Evolutionary conservation across 2,329 filamentous ascomycete genomes (phyloP).

Genomic region (Basipetospora chlamydospora): DNA sequence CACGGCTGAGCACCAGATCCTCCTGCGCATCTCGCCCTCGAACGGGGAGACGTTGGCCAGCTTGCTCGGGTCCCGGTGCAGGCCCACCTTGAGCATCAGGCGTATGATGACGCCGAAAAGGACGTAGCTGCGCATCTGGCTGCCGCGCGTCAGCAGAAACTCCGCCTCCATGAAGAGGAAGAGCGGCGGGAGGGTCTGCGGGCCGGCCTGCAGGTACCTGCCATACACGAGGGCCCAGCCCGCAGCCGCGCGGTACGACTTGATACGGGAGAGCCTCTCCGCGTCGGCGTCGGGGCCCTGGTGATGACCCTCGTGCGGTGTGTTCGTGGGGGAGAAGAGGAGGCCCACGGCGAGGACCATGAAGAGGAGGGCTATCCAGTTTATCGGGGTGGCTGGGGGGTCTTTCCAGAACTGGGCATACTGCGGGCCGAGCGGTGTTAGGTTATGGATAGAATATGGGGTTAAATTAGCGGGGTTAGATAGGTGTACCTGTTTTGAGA

Average conservation of each 20-base stretch:
- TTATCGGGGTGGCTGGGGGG: conserved; percentile 20
- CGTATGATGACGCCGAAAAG: conserved; percentile 34
- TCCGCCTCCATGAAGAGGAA: conserved; percentile 37
- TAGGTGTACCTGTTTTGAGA: conserved; percentile 27
- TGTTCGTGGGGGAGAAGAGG: conserved; percentile 23
- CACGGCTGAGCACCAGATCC: conserved; percentile 36
- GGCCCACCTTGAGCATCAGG: conserved; percentile 42
- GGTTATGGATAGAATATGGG: no score
- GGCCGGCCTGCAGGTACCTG: conserved; percentile 34
- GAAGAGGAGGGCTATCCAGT: conserved; percentile 37
- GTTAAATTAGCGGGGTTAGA: no score
- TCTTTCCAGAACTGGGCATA: conserved; percentile 36
- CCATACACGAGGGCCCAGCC: conserved; percentile 35
- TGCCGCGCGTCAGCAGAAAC: conserved; percentile 34
- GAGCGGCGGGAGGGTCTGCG: conserved; percentile 33
- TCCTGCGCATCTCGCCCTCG: conserved; percentile 38
- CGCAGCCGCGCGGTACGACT: conserved; percentile 31
- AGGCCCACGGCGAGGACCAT: conserved; percentile 29
- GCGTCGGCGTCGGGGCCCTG: no score
- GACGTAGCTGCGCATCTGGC: conserved; percentile 39
- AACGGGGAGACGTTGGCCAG: conserved; percentile 34
- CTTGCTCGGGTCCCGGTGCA: conserved; percentile 40
- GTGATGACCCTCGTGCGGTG: no score
- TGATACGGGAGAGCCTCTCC: conserved; percentile 26
- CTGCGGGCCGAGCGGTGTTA: conserved; percentile 17